phyloP scores from a whole-genome alignment of 768 basidiomycete genomes.

The Rhizopogon vinicolor region DNA sequence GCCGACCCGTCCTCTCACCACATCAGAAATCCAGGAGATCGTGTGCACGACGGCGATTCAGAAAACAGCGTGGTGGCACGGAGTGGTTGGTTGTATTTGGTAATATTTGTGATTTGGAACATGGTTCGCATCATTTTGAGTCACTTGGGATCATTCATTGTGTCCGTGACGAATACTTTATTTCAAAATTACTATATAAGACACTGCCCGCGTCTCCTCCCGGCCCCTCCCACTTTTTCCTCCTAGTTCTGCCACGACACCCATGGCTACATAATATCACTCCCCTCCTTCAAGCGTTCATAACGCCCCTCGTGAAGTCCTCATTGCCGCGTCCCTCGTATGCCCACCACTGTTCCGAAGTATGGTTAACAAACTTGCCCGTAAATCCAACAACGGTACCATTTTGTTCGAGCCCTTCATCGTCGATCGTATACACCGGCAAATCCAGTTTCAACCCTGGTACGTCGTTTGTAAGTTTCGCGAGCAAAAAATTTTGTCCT shows the following conservation, averaged over 20 bases:
- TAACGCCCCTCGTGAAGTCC: constrained; percentile 5
- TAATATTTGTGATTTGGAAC: constrained; percentile 10
- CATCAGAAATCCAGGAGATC: not conserved
- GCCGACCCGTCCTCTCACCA: not conserved
- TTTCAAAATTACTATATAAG: constrained; percentile 43
- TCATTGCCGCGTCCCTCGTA: constrained; percentile 18
- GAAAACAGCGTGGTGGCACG: constrained; percentile 1
- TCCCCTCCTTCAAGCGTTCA: constrained; percentile 7
- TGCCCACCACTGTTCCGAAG: constrained; percentile 31
- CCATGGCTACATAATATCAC: constrained; percentile 34
- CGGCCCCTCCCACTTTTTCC: constrained; percentile 8
- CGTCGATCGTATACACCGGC: constrained; percentile 80
- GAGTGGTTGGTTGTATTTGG: constrained; percentile 15
- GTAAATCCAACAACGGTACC: constrained; percentile 81
- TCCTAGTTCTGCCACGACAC: constrained; percentile 22
- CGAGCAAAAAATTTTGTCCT: not conserved
- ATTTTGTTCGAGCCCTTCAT: constrained; percentile 84
- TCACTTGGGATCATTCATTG: constrained; percentile 25
- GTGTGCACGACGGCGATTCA: not conserved
- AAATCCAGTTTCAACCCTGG: constrained; percentile 20
- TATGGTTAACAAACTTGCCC: constrained; percentile 85
- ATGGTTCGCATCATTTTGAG: constrained; percentile 25
- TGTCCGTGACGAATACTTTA: not conserved
- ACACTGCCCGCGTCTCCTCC: constrained; percentile 18
- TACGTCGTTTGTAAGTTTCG: constrained; percentile 8